A percentile compares a stretch with the other conserved stretches of the same genome.
Conservation (phyloP, 2,329 filamentous ascomycete species). For the Monilinia vaccinii-corymbosi region DNA sequence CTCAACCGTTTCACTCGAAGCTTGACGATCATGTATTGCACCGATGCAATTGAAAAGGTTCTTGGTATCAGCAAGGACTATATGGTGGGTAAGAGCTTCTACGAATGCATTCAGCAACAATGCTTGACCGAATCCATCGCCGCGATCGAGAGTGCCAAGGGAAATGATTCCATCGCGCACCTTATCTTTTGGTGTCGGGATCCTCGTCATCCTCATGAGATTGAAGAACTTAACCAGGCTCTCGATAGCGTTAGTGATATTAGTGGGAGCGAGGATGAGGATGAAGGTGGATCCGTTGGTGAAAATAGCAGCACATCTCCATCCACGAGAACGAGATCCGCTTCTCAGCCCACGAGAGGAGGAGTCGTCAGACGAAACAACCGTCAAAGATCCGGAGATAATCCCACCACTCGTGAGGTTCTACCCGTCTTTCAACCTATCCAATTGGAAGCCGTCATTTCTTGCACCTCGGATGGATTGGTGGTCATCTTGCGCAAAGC, state of each 20-base stretch:
- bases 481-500: conserved; percentile 73
- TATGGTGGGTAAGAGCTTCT: conserved; percentile 71
- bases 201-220: conserved; percentile 43
- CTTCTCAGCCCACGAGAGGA: conserved; percentile 26
- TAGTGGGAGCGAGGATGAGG: conserved; percentile 39
- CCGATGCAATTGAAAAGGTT: conserved; percentile 64
- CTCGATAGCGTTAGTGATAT: conserved; percentile 33
- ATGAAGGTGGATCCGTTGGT: background rate
- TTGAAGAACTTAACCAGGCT: conserved; percentile 38
- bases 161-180: conserved; percentile 85
- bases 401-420: conserved; percentile 19
- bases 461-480: conserved; percentile 79
- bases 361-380: conserved; percentile 17
- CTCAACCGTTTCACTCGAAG: conserved; percentile 80
- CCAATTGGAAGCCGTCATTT: conserved; percentile 83
- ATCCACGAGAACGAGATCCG: conserved; percentile 22
- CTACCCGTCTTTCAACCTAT: conserved; percentile 34
- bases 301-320: conserved; percentile 31
- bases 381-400: background rate
- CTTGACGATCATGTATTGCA: conserved; percentile 78
- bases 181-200: conserved; percentile 78
- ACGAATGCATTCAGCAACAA: conserved; percentile 73
- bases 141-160: conserved; percentile 76
- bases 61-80: conserved; percentile 62
- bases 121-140: conserved; percentile 68